Evolutionary conservation across 2,329 filamentous ascomycete genomes (phyloP), one percentile per base, ranked within the genome.

Genomic region (Alternaria brassicae): DNA sequence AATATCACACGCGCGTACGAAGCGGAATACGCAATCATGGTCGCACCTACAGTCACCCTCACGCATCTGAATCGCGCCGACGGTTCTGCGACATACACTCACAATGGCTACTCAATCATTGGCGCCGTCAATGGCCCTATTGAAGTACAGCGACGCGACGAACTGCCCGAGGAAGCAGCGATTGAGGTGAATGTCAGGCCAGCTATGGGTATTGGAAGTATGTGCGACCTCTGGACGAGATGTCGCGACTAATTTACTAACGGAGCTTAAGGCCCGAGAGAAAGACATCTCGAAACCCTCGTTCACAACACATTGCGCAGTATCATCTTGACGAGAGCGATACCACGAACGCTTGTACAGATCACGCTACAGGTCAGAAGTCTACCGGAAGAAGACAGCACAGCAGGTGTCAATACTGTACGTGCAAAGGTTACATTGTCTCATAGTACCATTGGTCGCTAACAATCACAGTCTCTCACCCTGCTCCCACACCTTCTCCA

Each of bases 101-200:
- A 89, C 69, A 84, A 87, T 57, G 91, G 92, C 48, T 96, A 93
- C 78, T 89, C 89, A 42, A 86, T 98, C 65, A 86, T 96, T 53
- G 91, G 90, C 56, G 89, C 92, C 13, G 92, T 96, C 67, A 98
- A 97, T 79, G 95, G 94, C 0, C 95, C 95, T 15, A 87, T 98
- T 67, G 95, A 99, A 81, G 92, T 94, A 15, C 88, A 89, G 69
- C 87, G 93, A 71, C 88, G 92, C 71, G 94, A 99, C 75, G 92
- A 98, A 77, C 87, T 95, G 67, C 91, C 95, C 7, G 93, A 96
- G 78, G 93, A 97, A 81, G 92, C 94, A 27, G 87, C 90, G 49
- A 84, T 99, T 66, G 95, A 98, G 79, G 91, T 99, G 58, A 88
- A 94, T 75, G 87, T 99, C 65, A 88, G 95, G 76, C 94, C 94